Percentiles rank a stretch among this genome's conserved stretches.
Conservation (phyloP, 2,329 filamentous ascomycete species). For the Colletotrichum sp. region DNA sequence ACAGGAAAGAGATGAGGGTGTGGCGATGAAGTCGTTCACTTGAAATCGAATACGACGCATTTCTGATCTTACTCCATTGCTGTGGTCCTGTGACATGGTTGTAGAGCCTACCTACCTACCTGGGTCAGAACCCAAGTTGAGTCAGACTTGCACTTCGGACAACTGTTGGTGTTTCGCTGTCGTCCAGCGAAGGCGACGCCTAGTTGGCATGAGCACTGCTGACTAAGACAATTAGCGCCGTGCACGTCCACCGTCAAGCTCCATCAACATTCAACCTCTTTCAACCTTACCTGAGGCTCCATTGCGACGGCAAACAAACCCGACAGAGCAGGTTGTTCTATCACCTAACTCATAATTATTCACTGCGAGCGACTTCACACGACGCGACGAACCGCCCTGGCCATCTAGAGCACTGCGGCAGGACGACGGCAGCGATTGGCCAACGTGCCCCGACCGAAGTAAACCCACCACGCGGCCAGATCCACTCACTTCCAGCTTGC, state of each 20-base stretch:
- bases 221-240: slow-evolving; percentile 5
- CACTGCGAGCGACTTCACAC: neutral
- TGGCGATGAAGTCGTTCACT: neutral
- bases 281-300: neutral
- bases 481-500: slow-evolving; percentile 9
- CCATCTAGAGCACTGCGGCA: neutral
- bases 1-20: neutral
- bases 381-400: neutral
- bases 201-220: neutral
- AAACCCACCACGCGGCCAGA: slow-evolving; percentile 3
- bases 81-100: neutral
- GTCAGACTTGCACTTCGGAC: neutral
- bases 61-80: neutral
- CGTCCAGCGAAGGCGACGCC: neutral
- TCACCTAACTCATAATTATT: neutral
- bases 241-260: slow-evolving; percentile 9
- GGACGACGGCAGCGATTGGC: neutral
- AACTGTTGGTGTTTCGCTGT: neutral
- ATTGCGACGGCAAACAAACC: slow-evolving; percentile 4
- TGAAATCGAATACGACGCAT: neutral
- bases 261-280: slow-evolving; percentile 19
- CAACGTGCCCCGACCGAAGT: neutral
- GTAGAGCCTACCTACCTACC: neutral
- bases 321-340: neutral
- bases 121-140: neutral